Conservation (phyloP, 257 asterid genomes). For the Solanum virginianum region DNA sequence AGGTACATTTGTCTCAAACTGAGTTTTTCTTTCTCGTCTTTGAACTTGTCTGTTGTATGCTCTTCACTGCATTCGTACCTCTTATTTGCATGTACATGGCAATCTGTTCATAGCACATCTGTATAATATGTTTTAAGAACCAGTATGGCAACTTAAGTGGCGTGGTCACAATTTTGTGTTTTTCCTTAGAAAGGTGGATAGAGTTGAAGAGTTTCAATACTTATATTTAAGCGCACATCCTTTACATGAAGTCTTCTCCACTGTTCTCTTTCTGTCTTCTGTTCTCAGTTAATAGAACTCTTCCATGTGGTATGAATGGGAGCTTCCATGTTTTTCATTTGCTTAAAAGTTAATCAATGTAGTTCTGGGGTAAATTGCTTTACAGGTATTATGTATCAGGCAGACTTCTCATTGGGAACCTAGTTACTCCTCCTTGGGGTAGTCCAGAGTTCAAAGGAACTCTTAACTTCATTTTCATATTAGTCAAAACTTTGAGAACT, state of each 20-base stretch:
- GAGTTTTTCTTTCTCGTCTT: not conserved
- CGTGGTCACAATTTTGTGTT: not conserved
- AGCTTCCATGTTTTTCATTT: not conserved
- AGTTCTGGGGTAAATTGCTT: not conserved
- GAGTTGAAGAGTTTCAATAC: not conserved
- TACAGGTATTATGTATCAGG: not conserved
- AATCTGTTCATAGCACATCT: not conserved
- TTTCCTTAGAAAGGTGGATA: not conserved
- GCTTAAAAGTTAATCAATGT: not conserved
- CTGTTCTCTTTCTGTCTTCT: not conserved
- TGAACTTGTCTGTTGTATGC: not conserved
- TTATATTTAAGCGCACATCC: not conserved
- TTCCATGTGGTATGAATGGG: not conserved
- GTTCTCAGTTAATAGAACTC: not conserved
- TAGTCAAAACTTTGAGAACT: not conserved
- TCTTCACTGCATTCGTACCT: not conserved
- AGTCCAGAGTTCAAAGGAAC: not conserved
- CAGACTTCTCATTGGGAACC: not conserved
- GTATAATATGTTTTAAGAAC: not conserved
- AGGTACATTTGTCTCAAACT: slow-evolving; percentile 34
- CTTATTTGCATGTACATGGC: not conserved
- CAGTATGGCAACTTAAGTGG: not conserved
- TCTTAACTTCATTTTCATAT: not conserved
- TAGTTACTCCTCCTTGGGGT: not conserved
- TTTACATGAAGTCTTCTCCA: not conserved